A percentile compares a stretch with the other conserved stretches of the same genome.
These are phyloP conservation scores for Solanum okadae DNA, from an alignment of 257 asterid genomes.

Conservation along the genomic window DNA sequence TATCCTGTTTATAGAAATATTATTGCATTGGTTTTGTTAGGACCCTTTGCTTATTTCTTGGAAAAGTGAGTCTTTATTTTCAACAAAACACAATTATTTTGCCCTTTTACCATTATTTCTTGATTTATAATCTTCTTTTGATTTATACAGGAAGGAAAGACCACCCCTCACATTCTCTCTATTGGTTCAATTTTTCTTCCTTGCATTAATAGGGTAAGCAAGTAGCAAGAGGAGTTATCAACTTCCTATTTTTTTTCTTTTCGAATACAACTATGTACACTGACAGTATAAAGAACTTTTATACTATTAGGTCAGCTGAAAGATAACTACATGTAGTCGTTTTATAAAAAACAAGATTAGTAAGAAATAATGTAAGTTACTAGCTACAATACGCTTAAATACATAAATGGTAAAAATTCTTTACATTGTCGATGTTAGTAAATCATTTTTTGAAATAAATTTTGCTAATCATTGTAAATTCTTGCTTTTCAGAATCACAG, in stretches of 20 bases:
- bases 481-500: constrained; percentile 44
- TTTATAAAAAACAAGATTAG: not conserved
- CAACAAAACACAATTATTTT: not conserved
- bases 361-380: not conserved
- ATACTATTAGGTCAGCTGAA: not conserved
- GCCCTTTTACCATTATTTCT: not conserved
- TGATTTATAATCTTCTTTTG: not conserved
- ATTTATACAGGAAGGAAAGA: constrained; percentile 57
- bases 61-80: constrained; percentile 46
- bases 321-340: not conserved
- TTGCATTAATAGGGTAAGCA: constrained; percentile 69
- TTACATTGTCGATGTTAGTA: not conserved
- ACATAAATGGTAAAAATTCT: not conserved
- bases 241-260: not conserved
- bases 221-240: not conserved
- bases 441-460: not conserved
- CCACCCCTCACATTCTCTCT: constrained; percentile 77
- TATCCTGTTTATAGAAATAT: constrained; percentile 79
- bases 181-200: constrained; percentile 65
- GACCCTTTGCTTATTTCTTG: constrained; percentile 71
- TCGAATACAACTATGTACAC: not conserved
- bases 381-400: not conserved
- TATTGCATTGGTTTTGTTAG: constrained; percentile 55
- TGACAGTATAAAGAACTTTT: not conserved
- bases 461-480: not conserved